Percentiles rank a stretch among this genome's conserved stretches.
Evolutionary conservation across 1,139 yeast species (phyloP).

Genomic region (Candida pseudocylindracea): DNA sequence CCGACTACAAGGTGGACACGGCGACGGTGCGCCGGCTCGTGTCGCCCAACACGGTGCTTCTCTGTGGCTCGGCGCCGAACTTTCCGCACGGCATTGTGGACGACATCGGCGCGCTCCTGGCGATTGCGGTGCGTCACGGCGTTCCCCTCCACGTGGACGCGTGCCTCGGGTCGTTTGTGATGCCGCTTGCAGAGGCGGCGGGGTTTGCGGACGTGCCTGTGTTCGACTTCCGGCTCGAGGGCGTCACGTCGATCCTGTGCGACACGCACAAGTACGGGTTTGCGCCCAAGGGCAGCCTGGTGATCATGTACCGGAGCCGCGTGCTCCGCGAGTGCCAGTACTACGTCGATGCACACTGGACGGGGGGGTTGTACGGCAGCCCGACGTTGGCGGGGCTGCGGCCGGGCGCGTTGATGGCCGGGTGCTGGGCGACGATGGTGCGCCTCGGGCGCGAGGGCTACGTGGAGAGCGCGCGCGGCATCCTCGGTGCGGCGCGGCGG

Average conservation of each 20-base stretch:
- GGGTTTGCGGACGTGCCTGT: conserved; percentile 30
- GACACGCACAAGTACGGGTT: conserved; percentile 97
- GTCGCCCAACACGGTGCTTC: conserved; percentile 55
- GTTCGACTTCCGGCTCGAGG: conserved; percentile 76
- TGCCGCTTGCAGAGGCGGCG: conserved; percentile 49
- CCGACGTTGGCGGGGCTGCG: conserved; percentile 94
- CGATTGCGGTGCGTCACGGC: conserved; percentile 35
- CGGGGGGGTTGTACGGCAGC: conserved; percentile 90
- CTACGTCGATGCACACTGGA: conserved; percentile 68
- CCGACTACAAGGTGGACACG: conserved; percentile 50
- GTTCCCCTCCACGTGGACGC: conserved; percentile 91
- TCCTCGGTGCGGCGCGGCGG: conserved; percentile 39
- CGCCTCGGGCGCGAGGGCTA: conserved; percentile 70
- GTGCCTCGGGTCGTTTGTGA: conserved; percentile 81
- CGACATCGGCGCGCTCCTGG: conserved; percentile 54
- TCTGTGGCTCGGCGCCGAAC: conserved; percentile 91
- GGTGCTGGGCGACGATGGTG: conserved; percentile 90
- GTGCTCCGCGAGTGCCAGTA: conserved; percentile 63
- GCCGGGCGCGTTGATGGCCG: conserved; percentile 92
- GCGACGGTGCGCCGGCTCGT: conserved; percentile 39
- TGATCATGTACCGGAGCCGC: conserved; percentile 63
- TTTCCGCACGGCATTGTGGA: conserved; percentile 94
- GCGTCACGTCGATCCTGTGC: conserved; percentile 94
- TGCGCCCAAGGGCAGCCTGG: conserved; percentile 92
- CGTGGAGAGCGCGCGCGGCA: conserved; percentile 35